Evolutionary conservation across 1,139 yeast species (phyloP).

Genomic region (Candida frijolesensis): DNA sequence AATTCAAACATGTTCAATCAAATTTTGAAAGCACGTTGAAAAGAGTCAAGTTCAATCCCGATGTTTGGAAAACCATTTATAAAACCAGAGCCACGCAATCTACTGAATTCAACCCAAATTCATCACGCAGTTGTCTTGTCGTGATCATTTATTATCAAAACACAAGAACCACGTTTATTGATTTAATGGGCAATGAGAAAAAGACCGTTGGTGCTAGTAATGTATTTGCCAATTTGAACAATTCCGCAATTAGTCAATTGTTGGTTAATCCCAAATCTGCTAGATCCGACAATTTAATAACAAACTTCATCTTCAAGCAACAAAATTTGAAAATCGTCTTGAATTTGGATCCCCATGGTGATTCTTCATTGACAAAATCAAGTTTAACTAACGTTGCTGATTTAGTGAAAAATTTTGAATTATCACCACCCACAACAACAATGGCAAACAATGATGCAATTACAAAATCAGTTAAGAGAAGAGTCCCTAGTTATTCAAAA

Average conservation of each 20-base stretch:
- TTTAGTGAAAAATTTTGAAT: conserved; percentile 21
- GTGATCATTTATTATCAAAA: conserved; percentile 25
- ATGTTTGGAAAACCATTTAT: conserved; percentile 20
- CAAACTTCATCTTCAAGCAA: conserved; percentile 31
- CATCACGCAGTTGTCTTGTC: conserved; percentile 33
- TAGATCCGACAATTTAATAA: conserved; percentile 28
- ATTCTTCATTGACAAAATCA: conserved; percentile 27
- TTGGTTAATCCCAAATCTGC: conserved; percentile 15
- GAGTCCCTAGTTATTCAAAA: conserved; percentile 32
- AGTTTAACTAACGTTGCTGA: conserved; percentile 30
- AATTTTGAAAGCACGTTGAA: conserved; percentile 21
- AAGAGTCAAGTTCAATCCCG: conserved; percentile 12
- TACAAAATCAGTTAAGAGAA: conserved; percentile 1
- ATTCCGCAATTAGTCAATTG: conserved; percentile 32
- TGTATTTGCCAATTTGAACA: conserved; percentile 31
- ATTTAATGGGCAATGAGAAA: conserved; percentile 36
- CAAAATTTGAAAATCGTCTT: conserved; percentile 26
- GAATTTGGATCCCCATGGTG: conserved; percentile 33
- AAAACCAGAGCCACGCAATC: conserved; percentile 22
- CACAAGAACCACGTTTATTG: conserved; percentile 28
- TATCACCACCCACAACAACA: conserved; percentile 5
- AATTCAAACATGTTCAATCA: conserved; percentile 10
- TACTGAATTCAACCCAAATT: conserved; percentile 24
- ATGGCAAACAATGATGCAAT: background rate
- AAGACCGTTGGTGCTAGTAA: conserved; percentile 12